A percentile compares a stretch with the other conserved stretches of the same genome.
These are phyloP conservation scores for Yarrowia deformans DNA, from an alignment of 805 yeast species.

Conservation along the genomic window DNA sequence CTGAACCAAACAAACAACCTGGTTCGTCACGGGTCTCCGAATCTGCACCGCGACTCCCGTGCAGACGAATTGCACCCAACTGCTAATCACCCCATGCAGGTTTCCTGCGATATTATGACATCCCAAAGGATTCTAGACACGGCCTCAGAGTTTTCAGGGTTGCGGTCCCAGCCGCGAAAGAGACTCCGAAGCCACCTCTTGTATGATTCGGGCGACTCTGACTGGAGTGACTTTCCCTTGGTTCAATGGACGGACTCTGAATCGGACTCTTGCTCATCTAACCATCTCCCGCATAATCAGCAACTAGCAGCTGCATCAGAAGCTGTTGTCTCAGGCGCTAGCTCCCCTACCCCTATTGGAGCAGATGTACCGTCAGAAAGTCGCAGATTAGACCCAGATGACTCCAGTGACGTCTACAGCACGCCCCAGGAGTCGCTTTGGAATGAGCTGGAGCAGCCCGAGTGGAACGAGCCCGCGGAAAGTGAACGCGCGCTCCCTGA, in stretches of 20 bases:
- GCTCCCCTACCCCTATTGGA: not conserved
- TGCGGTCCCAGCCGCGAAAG: not conserved
- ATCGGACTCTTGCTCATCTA: not conserved
- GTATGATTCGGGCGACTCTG: not conserved
- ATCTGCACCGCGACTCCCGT: not conserved
- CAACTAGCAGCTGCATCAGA: not conserved
- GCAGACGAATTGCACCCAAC: not conserved
- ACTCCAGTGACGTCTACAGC: no score
- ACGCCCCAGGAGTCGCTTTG: not conserved
- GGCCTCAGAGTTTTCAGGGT: not conserved
- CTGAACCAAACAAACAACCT: not conserved
- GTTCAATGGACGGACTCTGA: not conserved
- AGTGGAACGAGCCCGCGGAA: no score
- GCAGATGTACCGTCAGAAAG: constrained; percentile 1
- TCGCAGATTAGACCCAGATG: not conserved
- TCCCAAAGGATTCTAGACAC: not conserved
- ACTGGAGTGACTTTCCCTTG: not conserved
- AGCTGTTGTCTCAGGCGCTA: constrained; percentile 4
- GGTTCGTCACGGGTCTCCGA: not conserved
- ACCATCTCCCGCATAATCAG: not conserved
- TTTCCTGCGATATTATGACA: not conserved
- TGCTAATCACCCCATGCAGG: not conserved
- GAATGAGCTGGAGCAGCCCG: not conserved
- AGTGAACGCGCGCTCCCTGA: not conserved
- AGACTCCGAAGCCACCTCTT: not conserved